These are phyloP conservation scores for Annulohypoxylon nitens DNA, from an alignment of 495 filamentous ascomycete species.

Conservation along the genomic window DNA sequence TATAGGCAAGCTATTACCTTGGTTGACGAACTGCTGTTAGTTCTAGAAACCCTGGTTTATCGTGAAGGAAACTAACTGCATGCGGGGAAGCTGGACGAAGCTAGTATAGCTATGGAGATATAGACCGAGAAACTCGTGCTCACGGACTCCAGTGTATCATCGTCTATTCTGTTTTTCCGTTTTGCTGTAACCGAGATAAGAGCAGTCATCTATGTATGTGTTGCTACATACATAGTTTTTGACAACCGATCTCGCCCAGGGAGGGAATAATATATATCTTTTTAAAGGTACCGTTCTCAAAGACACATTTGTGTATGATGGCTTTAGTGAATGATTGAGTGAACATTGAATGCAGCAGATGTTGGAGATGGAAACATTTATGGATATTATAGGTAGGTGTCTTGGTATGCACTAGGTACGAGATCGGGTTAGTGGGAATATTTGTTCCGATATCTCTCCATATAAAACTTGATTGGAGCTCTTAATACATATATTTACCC, in stretches of 20 bases:
- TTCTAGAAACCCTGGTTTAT: not conserved
- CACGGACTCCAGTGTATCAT: not conserved
- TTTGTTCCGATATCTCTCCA: not conserved
- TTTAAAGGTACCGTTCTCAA: no score
- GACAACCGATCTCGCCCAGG: no score
- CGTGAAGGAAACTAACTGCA: conserved; percentile 1
- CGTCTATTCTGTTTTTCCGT: not conserved
- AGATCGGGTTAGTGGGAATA: not conserved
- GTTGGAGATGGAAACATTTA: no score
- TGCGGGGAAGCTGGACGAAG: not conserved
- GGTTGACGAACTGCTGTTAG: not conserved
- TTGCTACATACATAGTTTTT: no score
- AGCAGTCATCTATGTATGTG: not conserved
- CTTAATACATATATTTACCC: not conserved
- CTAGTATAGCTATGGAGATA: not conserved
- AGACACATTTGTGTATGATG: no score
- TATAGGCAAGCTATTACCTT: not conserved
- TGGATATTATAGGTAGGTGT: not conserved
- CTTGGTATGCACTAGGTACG: not conserved
- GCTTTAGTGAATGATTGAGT: no score
- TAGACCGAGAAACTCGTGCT: not conserved
- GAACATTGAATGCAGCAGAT: no score
- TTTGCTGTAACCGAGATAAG: not conserved
- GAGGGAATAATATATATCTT: no score
- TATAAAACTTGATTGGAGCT: not conserved